Base-by-base conservation (phyloP, 768 basidiomycete genomes). In the Kwoniella heveanensis region DNA sequence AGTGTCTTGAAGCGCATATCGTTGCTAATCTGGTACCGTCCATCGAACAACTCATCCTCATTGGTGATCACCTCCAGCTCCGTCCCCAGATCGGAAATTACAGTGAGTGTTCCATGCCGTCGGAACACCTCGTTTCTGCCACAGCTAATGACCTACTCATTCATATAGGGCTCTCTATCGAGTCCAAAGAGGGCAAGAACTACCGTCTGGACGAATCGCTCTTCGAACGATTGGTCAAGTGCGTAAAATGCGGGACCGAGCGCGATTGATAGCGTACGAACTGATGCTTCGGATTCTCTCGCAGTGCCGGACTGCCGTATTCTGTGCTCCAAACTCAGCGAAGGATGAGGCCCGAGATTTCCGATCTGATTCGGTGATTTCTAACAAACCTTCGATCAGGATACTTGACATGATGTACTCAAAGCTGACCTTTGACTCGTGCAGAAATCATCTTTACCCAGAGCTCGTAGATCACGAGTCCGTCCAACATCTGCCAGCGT, bases 31-130 rank as follows among this genome's bases (percentile, higher is more conserved):
- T 73, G 7, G 62, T 52, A 1, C 68, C 68, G 5, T 58, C 48
- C 47, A 62, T 90, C 0, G 83, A 90, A 62, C 89, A 91, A 39
- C 80, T 91, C 22, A 89, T 91, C 61, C 81, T 87, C 47, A 90
- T 91, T n/a, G 90, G 90, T 0, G 90, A 91, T 65, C 90, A 90
- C 6, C 82, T 85, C 1, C 90, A 91, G 77, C 82, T 91, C 1
- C 85, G 90, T 0, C 89, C 88, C 0, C 89, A 83, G 0, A 64
- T 90, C 49, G 85, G 85, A 32, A 88, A 85, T 19, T 90, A 82
- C 64, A 64, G 88, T 89, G 60, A 26, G 85, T 13, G 32, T 13
- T 32, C 13, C 32, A 13, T n/a, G 32, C 32, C 13, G 7, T 32
- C 13, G 32, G 32, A 13, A 32, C 32, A 32, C 7, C 32, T 32